Percentiles rank a stretch among this genome's conserved stretches.
These are phyloP conservation scores for Podaxis carcinomalis DNA, from an alignment of 768 basidiomycete species.

Conservation along the genomic window DNA sequence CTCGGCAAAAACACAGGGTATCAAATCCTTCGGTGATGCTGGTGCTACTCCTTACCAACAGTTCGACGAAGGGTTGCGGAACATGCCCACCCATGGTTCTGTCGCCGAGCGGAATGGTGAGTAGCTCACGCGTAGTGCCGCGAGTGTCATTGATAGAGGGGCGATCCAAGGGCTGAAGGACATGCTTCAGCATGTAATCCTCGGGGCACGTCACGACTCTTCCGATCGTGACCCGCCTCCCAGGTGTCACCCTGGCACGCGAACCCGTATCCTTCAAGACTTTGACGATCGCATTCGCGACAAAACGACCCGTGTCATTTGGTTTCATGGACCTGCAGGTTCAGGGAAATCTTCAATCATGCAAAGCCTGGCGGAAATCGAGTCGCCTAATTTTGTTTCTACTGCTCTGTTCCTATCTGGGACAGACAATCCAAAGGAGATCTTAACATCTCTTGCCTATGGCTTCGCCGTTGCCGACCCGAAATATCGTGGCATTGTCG, in stretches of 20 bases:
- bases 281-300: neutral
- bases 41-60: too few species aligned
- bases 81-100: too few species aligned
- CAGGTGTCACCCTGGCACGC: neutral
- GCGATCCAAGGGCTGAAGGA: neutral
- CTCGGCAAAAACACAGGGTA: too few species aligned
- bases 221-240: neutral
- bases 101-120: neutral
- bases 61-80: too few species aligned
- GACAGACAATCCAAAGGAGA: neutral
- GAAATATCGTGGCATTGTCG: neutral
- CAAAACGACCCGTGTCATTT: neutral
- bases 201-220: neutral
- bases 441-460: neutral
- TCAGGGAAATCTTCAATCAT: neutral
- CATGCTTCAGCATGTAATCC: neutral
- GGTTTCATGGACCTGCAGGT: neutral
- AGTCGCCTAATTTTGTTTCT: neutral
- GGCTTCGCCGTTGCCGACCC: neutral
- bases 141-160: conserved; percentile 31
- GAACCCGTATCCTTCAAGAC: neutral
- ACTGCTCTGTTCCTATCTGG: neutral
- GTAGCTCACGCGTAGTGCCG: neutral
- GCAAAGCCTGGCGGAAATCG: neutral
- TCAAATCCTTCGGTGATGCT: too few species aligned